Base-by-base conservation (phyloP, 1,139 yeast genomes). In the Magnusiomyces magnusii region DNA sequence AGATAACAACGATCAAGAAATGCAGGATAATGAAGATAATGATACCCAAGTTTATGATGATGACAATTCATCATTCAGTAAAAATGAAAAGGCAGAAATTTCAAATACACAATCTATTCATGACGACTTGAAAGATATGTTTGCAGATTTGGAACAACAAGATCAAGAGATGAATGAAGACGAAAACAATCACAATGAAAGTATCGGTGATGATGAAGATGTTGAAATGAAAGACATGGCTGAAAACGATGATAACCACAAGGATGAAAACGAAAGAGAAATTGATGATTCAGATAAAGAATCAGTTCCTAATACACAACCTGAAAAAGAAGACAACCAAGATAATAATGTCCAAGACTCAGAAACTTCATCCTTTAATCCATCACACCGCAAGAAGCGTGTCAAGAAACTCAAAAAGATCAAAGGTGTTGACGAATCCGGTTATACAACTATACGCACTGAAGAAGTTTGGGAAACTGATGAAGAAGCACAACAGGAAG, bases 381-480 rank as follows among this genome's bases (percentile, higher is more conserved):
- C 15, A 1, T 25, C 55, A 13, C 34, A 25, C 24, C 51, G 57
- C 10, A 36, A 56, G 34, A 56, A 47, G 24, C 41, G 50, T n/a
- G 54, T 54, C 47, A 59, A 59, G 41, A 57, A 57, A 24, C 21
- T 56, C 31, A 59, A 54, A 41, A 57, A 55, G 47, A 54, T 51
- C 27, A 59, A 58, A 9, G 57, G 55, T 41, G 49, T 52, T 17
- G 59, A 59, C 31, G 47, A 57, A 28, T 24, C 50, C 24, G 61
- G 61, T 31, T 59, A 59, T 47, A 28, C 53, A 47, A 57, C 58
- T 27, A 55, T 57, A n/a, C 52, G 51, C 25, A 50, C 55, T 24
- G 62, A 58, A 55, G 62, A 60, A 54, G 60, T 55, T 21, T 44
- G 53, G 41, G 62, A 31, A 36, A 53, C 62, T 15, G 57, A 59